phyloP scores from a whole-genome alignment of 2,329 filamentous ascomycete species.

The Coniochaeta ligniaria region DNA sequence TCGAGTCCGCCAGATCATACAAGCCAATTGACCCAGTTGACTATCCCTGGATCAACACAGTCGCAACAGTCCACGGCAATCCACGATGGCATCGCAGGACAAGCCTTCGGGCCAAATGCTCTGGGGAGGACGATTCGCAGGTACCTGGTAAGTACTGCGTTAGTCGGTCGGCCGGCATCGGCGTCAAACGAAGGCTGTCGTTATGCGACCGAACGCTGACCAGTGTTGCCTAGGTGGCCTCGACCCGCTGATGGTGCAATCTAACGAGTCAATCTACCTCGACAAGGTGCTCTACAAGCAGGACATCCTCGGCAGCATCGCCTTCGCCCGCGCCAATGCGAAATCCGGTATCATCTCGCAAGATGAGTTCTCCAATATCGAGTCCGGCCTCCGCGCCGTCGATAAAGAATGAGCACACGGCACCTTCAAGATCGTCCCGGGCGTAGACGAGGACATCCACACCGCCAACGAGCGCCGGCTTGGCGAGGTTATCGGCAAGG shows the following conservation, averaged over 20 bases:
- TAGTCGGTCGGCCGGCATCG: slow-evolving; percentile 5
- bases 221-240: no score
- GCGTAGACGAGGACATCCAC: slow-evolving; percentile 55
- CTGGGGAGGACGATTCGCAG: slow-evolving; percentile 43
- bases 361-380: slow-evolving; percentile 67
- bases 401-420: slow-evolving; percentile 45
- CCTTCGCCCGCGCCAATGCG: slow-evolving; percentile 73
- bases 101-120: slow-evolving; percentile 28
- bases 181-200: slow-evolving; percentile 74
- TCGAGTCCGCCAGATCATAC: no score
- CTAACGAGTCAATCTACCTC: slow-evolving; percentile 77
- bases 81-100: slow-evolving; percentile 26
- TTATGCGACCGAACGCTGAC: no score
- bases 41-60: neutral
- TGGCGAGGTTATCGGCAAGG: slow-evolving; percentile 80
- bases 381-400: slow-evolving; percentile 59
- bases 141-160: slow-evolving; percentile 24
- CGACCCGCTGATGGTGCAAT: slow-evolving; percentile 79
- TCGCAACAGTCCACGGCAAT: slow-evolving; percentile 9
- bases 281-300: slow-evolving; percentile 73
- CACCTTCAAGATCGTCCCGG: slow-evolving; percentile 44
- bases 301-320: slow-evolving; percentile 74
- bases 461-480: slow-evolving; percentile 66
- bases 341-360: slow-evolving; percentile 67
- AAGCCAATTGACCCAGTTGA: neutral